Conservation (phyloP, 1,284 basidiomycete genomes). For the Schizophyllum amplum region DNA sequence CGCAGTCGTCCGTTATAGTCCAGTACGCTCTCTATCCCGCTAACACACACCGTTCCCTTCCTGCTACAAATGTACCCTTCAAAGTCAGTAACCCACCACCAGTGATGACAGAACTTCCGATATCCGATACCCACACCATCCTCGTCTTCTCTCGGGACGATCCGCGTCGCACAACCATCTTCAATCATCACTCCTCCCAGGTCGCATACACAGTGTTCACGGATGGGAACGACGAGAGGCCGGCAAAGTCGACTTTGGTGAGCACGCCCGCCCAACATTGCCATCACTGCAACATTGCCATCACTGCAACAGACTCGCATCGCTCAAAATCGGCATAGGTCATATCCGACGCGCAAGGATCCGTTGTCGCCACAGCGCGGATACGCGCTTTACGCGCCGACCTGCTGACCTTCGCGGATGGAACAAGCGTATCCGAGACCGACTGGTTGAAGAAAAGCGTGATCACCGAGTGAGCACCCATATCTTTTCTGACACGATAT, state of each 20-base stretch:
- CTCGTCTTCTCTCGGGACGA: background rate
- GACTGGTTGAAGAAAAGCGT: background rate
- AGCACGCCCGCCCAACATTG: too few relatives aligned
- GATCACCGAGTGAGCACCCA: background rate
- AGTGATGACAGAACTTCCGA: background rate
- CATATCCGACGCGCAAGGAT: background rate
- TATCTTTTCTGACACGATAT: too few relatives aligned
- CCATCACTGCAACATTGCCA: too few relatives aligned
- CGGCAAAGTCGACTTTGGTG: background rate
- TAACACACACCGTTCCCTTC: background rate
- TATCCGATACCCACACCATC: background rate
- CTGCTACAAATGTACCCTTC: too few relatives aligned
- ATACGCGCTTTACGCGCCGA: background rate
- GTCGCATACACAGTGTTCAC: background rate
- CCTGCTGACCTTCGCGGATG: background rate
- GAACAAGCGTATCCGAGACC: background rate
- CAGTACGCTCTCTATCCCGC: background rate
- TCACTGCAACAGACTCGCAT: too few relatives aligned
- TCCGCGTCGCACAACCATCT: background rate
- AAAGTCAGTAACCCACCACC: too few relatives aligned
- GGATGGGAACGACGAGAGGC: background rate
- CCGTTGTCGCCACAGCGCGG: background rate
- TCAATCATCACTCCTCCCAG: background rate
- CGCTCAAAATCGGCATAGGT: too few relatives aligned
- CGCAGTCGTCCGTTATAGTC: too few relatives aligned